phyloP scores from a whole-genome alignment of 352 stramenopile genomes.

The Globisporangium rhizosaccharum region DNA sequence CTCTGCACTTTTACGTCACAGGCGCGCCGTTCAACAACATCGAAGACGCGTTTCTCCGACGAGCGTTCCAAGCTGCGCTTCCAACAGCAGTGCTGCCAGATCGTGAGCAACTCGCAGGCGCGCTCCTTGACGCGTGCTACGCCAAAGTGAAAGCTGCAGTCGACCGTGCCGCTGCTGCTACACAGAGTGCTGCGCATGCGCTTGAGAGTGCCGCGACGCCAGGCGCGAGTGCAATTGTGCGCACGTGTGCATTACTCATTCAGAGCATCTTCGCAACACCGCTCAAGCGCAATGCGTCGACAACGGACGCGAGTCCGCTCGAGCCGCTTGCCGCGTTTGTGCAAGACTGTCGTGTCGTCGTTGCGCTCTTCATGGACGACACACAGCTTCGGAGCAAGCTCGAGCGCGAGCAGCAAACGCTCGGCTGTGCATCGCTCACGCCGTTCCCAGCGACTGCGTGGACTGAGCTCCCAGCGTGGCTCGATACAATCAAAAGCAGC shows the following conservation, averaged over 20 bases:
- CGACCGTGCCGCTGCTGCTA: neutral
- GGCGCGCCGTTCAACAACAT: constrained; percentile 9
- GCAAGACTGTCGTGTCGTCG: constrained; percentile 15
- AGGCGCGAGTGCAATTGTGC: neutral
- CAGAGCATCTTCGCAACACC: constrained; percentile 17
- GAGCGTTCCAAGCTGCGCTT: constrained; percentile 7
- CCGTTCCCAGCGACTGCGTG: neutral
- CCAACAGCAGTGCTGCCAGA: neutral
- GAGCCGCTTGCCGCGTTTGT: constrained; percentile 10
- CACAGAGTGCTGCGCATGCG: neutral
- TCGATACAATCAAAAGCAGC: constrained; percentile 5
- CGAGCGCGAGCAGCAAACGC: neutral
- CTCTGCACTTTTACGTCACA: constrained; percentile 26
- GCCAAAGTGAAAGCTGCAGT: neutral
- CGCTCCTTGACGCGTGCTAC: constrained; percentile 18
- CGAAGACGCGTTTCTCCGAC: constrained; percentile 14
- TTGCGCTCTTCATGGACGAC: constrained; percentile 13
- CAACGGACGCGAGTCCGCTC: constrained; percentile 8
- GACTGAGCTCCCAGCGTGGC: constrained; percentile 1
- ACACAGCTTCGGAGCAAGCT: constrained; percentile 1
- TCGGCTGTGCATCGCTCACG: neutral
- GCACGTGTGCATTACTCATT: constrained; percentile 6
- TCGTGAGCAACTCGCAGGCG: constrained; percentile 7
- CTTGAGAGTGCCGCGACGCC: neutral
- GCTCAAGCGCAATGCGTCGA: neutral